Evolutionary conservation across 1,284 basidiomycete genomes (phyloP).

Genomic region (Cutaneotrichosporon spelunceum): DNA sequence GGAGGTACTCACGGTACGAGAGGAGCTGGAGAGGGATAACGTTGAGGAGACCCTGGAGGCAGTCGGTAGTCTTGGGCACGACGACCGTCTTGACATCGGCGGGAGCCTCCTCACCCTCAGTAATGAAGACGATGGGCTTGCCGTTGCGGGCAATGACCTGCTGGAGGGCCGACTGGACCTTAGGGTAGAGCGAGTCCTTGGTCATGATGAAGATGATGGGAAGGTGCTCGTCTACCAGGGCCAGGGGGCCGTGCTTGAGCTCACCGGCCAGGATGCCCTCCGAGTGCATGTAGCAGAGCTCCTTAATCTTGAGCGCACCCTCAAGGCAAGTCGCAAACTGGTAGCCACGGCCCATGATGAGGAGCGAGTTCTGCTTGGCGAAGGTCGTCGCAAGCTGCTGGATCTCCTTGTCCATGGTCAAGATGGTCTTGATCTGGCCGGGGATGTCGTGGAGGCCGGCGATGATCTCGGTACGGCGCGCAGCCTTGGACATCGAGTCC

Average conservation of each 20-base stretch:
- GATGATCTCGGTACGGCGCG: constrained; percentile 89
- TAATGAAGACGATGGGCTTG: constrained; percentile 92
- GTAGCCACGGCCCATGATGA: constrained; percentile 98
- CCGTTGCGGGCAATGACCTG: constrained; percentile 98
- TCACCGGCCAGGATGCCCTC: constrained; percentile 84
- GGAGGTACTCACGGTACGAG: constrained; percentile 60
- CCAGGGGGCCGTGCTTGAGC: constrained; percentile 92
- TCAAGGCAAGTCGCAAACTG: constrained; percentile 97
- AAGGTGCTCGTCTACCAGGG: constrained; percentile 97
- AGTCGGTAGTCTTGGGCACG: constrained; percentile 91
- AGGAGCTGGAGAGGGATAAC: constrained; percentile 95
- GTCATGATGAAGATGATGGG: constrained; percentile 99
- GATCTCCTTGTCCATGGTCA: constrained; percentile 73
- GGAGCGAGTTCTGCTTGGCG: constrained; percentile 77
- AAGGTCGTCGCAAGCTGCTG: constrained; percentile 79
- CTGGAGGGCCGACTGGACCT: constrained; percentile 82
- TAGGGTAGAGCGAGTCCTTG: constrained; percentile 95
- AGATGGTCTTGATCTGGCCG: constrained; percentile 80
- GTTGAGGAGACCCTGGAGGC: constrained; percentile 92
- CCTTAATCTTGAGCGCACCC: constrained; percentile 99
- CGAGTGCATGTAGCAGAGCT: constrained; percentile 65
- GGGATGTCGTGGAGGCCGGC: constrained; percentile 88
- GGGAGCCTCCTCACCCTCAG: constrained; percentile 78
- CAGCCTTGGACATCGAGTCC: constrained; percentile 88
- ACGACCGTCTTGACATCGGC: constrained; percentile 75